Percentiles rank a stretch among this genome's conserved stretches.
Conservation (phyloP, 2,329 filamentous ascomycete species). For the Penicillium janthinellum region DNA sequence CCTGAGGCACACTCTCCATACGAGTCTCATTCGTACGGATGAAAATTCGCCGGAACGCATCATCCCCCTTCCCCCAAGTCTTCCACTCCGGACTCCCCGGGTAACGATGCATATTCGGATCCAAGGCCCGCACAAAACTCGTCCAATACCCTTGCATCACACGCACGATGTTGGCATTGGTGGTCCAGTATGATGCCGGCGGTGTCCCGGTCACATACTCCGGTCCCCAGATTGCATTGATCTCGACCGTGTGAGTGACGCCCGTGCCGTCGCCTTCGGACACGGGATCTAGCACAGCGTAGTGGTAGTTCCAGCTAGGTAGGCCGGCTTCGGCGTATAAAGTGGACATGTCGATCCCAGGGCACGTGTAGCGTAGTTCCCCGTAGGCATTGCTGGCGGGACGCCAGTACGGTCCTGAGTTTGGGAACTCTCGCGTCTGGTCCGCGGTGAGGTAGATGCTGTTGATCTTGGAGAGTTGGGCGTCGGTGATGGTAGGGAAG, state of each 20-base stretch:
- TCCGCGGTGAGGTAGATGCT: slow-evolving; percentile 57
- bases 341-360: slow-evolving; percentile 58
- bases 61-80: slow-evolving; percentile 40
- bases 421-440: slow-evolving; percentile 49
- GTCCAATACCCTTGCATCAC: slow-evolving; percentile 73
- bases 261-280: slow-evolving; percentile 59
- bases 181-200: slow-evolving; percentile 59
- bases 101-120: slow-evolving; percentile 63
- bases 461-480: slow-evolving; percentile 57
- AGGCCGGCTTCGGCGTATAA: slow-evolving; percentile 37
- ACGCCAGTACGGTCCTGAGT: slow-evolving; percentile 59
- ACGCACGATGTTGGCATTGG: slow-evolving; percentile 61
- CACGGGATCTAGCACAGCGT: slow-evolving; percentile 64
- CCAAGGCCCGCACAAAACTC: slow-evolving; percentile 66
- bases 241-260: slow-evolving; percentile 68
- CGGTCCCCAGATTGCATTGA: slow-evolving; percentile 68
- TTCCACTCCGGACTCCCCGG: slow-evolving; percentile 56
- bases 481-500: slow-evolving; percentile 57
- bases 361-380: slow-evolving; percentile 67
- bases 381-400: slow-evolving; percentile 62
- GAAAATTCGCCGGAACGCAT: slow-evolving; percentile 42
- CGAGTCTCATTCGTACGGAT: slow-evolving; percentile 48
- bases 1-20: slow-evolving; percentile 50
- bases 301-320: slow-evolving; percentile 68
- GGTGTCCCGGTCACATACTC: slow-evolving; percentile 52